Evolutionary conservation across 495 filamentous ascomycete genomes (phyloP).

Genomic region (Cenococcum geophilum): DNA sequence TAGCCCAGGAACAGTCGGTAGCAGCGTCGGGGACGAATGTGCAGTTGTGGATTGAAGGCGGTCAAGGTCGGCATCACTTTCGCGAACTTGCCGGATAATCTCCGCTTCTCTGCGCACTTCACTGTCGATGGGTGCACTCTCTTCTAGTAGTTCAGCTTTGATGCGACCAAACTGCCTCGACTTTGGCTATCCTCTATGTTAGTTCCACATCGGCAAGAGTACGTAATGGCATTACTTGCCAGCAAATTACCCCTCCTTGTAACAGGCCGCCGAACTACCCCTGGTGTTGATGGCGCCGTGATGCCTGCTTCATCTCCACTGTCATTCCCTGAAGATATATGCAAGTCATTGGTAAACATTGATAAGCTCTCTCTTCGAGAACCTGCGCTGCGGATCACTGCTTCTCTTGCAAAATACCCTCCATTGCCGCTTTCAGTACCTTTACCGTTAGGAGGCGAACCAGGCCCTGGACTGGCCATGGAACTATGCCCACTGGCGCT

Average conservation of each 20-base stretch:
- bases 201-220: conserved; percentile 4
- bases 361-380: conserved; percentile 77
- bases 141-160: conserved; percentile 79
- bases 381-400: conserved; percentile 45
- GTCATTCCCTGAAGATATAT: conserved; percentile 67
- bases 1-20: conserved; percentile 37
- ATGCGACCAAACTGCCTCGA: conserved; percentile 92
- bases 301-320: conserved; percentile 68
- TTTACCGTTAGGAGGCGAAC: conserved; percentile 59
- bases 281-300: conserved; percentile 43
- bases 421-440: conserved; percentile 17
- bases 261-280: conserved; percentile 62
- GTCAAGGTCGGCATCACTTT: conserved; percentile 52
- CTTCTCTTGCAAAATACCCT: conserved; percentile 34
- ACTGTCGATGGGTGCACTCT: conserved; percentile 76
- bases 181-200: conserved; percentile 59
- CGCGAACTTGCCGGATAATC: conserved; percentile 87
- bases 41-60: conserved; percentile 48
- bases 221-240: conserved; percentile 46
- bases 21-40: conserved; percentile 39
- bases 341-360: conserved; percentile 76
- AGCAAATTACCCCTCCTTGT: conserved; percentile 83
- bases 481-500: conserved; percentile 64
- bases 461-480: conserved; percentile 58
- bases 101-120: conserved; percentile 90